Base-by-base conservation (phyloP, 2,329 filamentous ascomycete genomes). In the Orbilia brochopaga region DNA sequence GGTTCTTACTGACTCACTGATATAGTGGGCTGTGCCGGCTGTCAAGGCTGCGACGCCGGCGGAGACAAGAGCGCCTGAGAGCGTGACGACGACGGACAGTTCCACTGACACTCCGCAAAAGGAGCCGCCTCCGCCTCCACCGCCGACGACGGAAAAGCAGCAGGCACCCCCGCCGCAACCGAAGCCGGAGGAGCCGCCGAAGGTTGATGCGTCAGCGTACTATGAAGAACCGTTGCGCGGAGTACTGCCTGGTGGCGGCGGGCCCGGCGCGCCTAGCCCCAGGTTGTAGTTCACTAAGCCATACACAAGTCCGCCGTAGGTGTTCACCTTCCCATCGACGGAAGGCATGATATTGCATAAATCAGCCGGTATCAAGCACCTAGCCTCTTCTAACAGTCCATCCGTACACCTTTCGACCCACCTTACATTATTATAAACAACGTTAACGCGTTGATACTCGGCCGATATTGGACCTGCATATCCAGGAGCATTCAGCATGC, bases 181-280 rank as follows among this genome's bases (percentile, higher is more conserved):
- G 5, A 23, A 53, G 13, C 52, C 27, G n/a, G 65, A 69, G 24
- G 50, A 19, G 1, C 64, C 65, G 30, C 35, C 37, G 15, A 69
- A 57, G 37, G 51, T 52, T 23, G 53, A 62, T 15, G 46, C 30
- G 46, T 2, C 54, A 3, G 55, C 53, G 11, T 44, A 44, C 4
- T 35, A n/a, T 3, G 66, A 53, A 3, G 44, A 44, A 19, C 35
- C 46, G 17, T 17, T 56, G n/a, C 53, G 69, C 11, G 69, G 69
- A 8, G 8, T 32, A 48, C 42, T 73, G 10, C 69, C 69, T 15
- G 69, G 69, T 30, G 69, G 69, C 2, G 69, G 69, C 13, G 69
- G 69, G 8, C 69, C 69, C 7, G 69, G 69, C 3, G 69, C 69
- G 15, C 69, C 69, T 24, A 61, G 55, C 30, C 64, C 64, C 1